Percentiles rank a stretch among this genome's conserved stretches.
Conservation (phyloP, 2,329 filamentous ascomycete genomes). For the Macrophomina tecta region DNA sequence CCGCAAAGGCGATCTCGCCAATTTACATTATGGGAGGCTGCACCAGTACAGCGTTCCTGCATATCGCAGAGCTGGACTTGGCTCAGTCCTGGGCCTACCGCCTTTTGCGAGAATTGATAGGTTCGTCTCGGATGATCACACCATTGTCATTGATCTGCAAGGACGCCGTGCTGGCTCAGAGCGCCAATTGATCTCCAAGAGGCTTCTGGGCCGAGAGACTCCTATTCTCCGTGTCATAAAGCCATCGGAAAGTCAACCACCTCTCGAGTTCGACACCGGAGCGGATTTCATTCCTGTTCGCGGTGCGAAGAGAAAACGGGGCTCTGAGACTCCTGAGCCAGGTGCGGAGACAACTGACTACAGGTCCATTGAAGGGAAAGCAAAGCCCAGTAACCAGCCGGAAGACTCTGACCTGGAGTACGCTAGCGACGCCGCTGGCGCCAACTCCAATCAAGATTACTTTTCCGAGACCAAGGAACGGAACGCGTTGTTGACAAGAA, state of each 20-base stretch:
- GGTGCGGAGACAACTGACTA: conserved; percentile 42
- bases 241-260: neutral
- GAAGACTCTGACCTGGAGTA: conserved; percentile 47
- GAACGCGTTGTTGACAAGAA: conserved; percentile 67
- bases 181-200: conserved; percentile 51
- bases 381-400: conserved; percentile 30
- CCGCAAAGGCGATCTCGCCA: conserved; percentile 76
- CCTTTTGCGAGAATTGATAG: conserved; percentile 70
- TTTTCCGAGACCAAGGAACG: conserved; percentile 52
- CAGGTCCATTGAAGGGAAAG: conserved; percentile 45
- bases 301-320: conserved; percentile 35
- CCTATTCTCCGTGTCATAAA: conserved; percentile 41
- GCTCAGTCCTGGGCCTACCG: conserved; percentile 71
- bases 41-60: conserved; percentile 74
- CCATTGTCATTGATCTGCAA: conserved; percentile 43
- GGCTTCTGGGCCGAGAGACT: conserved; percentile 32
- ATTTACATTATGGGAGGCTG: conserved; percentile 74
- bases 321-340: conserved; percentile 25
- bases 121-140: conserved; percentile 61
- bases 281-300: conserved; percentile 42
- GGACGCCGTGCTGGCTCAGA: conserved; percentile 51
- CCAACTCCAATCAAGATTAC: conserved; percentile 26
- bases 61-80: conserved; percentile 73
- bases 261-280: conserved; percentile 24
- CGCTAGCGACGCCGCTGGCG: conserved; percentile 35